Conservation (phyloP, 2,329 filamentous ascomycete genomes). For the Westerdykella aurantiaca region DNA sequence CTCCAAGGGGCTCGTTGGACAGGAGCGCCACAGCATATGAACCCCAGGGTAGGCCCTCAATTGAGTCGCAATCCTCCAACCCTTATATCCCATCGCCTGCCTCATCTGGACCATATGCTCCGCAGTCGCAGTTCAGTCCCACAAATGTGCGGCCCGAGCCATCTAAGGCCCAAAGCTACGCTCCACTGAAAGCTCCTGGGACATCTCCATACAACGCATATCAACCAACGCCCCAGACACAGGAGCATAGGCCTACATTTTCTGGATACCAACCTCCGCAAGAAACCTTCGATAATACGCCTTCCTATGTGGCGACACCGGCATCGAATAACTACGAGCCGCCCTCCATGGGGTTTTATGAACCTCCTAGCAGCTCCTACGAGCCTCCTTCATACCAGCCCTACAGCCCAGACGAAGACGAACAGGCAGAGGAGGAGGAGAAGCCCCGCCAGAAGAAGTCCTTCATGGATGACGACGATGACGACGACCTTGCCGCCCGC, state of each 20-base stretch:
- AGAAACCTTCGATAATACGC: slow-evolving; percentile 21
- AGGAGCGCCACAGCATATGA: slow-evolving; percentile 47
- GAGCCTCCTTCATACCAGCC: slow-evolving; percentile 41
- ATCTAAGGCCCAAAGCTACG: slow-evolving; percentile 27
- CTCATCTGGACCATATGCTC: slow-evolving; percentile 24
- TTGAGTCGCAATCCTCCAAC: slow-evolving; percentile 36
- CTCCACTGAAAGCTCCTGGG: slow-evolving; percentile 23
- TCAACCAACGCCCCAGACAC: slow-evolving; percentile 21
- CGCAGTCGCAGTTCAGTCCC: slow-evolving; percentile 29
- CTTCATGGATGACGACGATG: slow-evolving; percentile 75
- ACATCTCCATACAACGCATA: slow-evolving; percentile 25
- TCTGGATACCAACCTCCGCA: slow-evolving; percentile 23
- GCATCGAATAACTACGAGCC: slow-evolving; percentile 9
- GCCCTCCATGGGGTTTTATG: slow-evolving; percentile 19
- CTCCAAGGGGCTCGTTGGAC: slow-evolving; percentile 48
- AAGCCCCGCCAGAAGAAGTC: slow-evolving; percentile 58
- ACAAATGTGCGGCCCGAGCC: slow-evolving; percentile 15
- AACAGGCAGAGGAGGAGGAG: slow-evolving; percentile 41
- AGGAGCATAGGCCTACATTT: slow-evolving; percentile 19
- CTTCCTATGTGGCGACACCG: slow-evolving; percentile 5
- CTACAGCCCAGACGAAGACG: slow-evolving; percentile 47
- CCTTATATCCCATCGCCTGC: slow-evolving; percentile 25
- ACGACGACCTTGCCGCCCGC: slow-evolving; percentile 55
- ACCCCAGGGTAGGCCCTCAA: slow-evolving; percentile 35
- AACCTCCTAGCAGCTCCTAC: slow-evolving; percentile 22